These are phyloP conservation scores for Antrodiella citrinella DNA, from an alignment of 768 basidiomycete species.

Conservation along the genomic window DNA sequence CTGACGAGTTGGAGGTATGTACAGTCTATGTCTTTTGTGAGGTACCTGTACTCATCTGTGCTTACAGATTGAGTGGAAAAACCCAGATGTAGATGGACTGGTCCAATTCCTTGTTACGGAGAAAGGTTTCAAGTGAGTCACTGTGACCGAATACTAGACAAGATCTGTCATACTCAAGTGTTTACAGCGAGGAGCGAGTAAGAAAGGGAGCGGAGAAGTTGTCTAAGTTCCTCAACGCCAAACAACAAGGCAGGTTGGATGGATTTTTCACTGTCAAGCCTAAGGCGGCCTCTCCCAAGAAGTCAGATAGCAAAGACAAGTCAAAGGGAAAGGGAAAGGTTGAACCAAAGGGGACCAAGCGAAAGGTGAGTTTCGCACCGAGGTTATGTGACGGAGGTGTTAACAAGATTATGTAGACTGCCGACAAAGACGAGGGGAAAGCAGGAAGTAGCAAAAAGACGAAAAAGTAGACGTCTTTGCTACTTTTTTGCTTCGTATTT, in stretches of 20 bases:
- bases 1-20: constrained; percentile 75
- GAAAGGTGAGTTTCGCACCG: constrained; percentile 36
- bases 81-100: constrained; percentile 87
- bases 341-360: constrained; percentile 31
- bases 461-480: constrained; percentile 25
- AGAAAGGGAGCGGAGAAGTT: constrained; percentile 93
- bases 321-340: constrained; percentile 23
- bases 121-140: constrained; percentile 91
- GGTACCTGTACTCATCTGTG: constrained; percentile 1
- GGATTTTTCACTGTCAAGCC: constrained; percentile 84
- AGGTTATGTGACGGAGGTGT: background rate
- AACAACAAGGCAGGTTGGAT: constrained; percentile 95
- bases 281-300: constrained; percentile 44
- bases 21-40: background rate
- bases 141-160: background rate
- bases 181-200: constrained; percentile 84
- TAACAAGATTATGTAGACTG: background rate
- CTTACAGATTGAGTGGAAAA: constrained; percentile 88
- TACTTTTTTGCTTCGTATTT: background rate
- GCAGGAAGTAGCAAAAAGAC: constrained; percentile 29
- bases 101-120: constrained; percentile 89
- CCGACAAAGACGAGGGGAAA: constrained; percentile 27
- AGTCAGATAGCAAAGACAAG: constrained; percentile 35
- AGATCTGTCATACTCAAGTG: constrained; percentile 1
- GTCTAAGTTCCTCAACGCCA: constrained; percentile 74